Evolutionary conservation across 192 early-diverging fungal species (phyloP), one percentile per base, ranked within the genome.

Genomic region (Lunasporangiospora selenospora): DNA sequence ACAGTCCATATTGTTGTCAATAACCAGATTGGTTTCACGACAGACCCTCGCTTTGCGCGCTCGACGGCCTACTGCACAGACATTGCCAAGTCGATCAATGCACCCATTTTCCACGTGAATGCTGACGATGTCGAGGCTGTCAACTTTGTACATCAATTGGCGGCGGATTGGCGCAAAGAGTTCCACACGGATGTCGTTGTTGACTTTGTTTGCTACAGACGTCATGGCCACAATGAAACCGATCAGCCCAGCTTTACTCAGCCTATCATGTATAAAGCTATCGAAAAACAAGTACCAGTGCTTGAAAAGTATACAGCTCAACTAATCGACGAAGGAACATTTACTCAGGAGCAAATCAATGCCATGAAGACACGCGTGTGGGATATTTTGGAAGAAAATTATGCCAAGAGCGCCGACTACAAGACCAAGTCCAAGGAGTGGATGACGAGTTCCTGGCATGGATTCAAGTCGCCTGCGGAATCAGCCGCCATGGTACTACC

Each of bases 1-100:
- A 93, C 93, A 13, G 83, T 97, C 62, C 95, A 97, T 85, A 87
- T 97, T 57, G 85, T 97, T 42, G 90, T 95, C 75, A 97, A 97
- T 86, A 97, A 97, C 85, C 95, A 97, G 81, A 88, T 97, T 56
- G 95, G 95, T 31, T 97, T 97, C 81, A 97, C 95, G 31, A 97
- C 95, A 16, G 94, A 97, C 69, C 95, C 95, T 46, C 86, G 92
- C 23, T 93, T 93, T 76, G 83, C 91, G 31, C 89, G 95, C 41
- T 94, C 92, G 39, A 94, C 93, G 18, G 91, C 90, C 40, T 95
- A 97, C 81, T 94, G 92, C 71, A 90, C 93, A 8, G 95, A 97
- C 65, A 91, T 97, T 45, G 93, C 95, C 45, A 97, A 97, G 80
- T 89, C 92, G 15, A 88, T 96, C 50, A 85, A 85, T 53, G 95